Percentiles rank a stretch among this genome's conserved stretches.
Conservation (phyloP, 2,329 filamentous ascomycete genomes). For the Botrytis squamosa region DNA sequence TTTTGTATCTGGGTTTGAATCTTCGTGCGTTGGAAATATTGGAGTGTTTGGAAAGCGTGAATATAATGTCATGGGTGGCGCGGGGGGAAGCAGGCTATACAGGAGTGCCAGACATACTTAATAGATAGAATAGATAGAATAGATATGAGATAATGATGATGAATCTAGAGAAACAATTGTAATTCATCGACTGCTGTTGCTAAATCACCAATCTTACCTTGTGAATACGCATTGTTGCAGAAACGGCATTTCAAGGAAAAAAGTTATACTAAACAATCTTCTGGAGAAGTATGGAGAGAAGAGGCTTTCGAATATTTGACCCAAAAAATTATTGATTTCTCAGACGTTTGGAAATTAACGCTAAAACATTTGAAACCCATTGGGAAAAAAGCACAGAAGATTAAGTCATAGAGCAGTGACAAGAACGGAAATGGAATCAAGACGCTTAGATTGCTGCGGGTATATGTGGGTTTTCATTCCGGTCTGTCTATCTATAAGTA, state of each 20-base stretch:
- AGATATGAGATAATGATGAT: background rate
- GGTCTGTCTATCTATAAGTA: conserved; percentile 3
- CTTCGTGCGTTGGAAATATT: background rate
- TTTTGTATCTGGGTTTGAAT: background rate
- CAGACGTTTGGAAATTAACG: background rate
- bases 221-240: background rate
- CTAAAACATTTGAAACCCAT: background rate
- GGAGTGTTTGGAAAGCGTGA: background rate
- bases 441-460: background rate
- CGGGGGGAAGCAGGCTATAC: background rate
- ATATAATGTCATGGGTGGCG: background rate
- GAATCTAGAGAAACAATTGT: background rate
- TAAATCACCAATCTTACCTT: background rate
- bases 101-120: background rate
- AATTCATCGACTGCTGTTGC: background rate
- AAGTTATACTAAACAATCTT: background rate
- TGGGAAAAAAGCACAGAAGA: background rate
- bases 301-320: background rate
- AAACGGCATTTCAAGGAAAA: too few relatives aligned
- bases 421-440: background rate
- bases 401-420: background rate
- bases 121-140: background rate
- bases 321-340: background rate
- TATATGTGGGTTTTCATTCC: background rate
- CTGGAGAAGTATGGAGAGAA: background rate